Evolutionary conservation across 192 early-diverging fungal species (phyloP), one percentile per base, ranked within the genome.

Genomic region (Podila minutissima): DNA sequence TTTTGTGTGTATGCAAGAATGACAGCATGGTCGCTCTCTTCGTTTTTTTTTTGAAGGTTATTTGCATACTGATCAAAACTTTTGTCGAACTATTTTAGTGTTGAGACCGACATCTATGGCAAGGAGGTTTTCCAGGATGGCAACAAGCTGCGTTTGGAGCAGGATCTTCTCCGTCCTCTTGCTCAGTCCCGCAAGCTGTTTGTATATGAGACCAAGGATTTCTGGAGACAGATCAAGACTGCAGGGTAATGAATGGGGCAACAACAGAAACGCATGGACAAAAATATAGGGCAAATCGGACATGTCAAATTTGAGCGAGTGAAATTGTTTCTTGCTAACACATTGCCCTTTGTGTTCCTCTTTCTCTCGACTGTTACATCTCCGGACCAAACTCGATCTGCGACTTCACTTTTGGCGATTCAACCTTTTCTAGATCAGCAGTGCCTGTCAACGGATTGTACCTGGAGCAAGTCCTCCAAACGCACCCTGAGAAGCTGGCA

Each of bases 201-300:
- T 77, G 94, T 95, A 13, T 94, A 93, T 83, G 89, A 94, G 65
- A 94, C 91, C 61, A 90, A 90, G 49, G 92, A 94, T 67, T 96
- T 97, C 77, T 99, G 98, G 98, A 94, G 95, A 81, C 95, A 97
- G 83, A 94, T 99, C 84, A 99, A 99, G 82, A 96, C 96, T 28
- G 95, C 95, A 32, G 90, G 87, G 89, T 89, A 89, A 77, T 32
- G 24, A 53, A 2, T 41, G 7, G 66, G 6, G 29, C 38, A 22
- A n/a, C n/a, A n/a, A n/a, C 1, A n/a, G 32, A 2, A 10, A 35
- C 4, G 8, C 32, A 26, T 37, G 46, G 26, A 32, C 17, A 53
- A 66, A 26, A 46, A 17, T 15, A 46, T 33, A 2, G 33, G 33
- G 12, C 38, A 41, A 10, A 41, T 12, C 8, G 41, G 41, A 46